Conservation (phyloP, 2,329 filamentous ascomycete genomes). For the Alternaria metachromatica region DNA sequence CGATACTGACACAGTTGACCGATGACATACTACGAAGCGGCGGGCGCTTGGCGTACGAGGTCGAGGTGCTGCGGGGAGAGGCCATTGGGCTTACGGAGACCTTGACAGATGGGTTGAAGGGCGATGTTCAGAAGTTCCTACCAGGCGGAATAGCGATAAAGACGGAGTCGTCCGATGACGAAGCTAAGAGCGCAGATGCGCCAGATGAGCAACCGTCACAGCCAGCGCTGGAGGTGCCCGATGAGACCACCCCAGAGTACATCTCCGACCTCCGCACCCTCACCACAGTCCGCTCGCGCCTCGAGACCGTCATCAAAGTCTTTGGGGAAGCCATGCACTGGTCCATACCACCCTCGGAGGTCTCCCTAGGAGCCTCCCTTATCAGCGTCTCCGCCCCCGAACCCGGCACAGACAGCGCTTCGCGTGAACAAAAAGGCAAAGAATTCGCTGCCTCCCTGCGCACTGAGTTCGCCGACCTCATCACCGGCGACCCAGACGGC, state of each 20-base stretch:
- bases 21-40: conserved; percentile 94
- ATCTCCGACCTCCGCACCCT: conserved; percentile 83
- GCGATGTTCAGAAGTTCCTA: conserved; percentile 76
- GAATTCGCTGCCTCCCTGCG: conserved; percentile 75
- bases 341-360: conserved; percentile 85
- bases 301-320: conserved; percentile 86
- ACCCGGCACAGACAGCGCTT: conserved; percentile 68
- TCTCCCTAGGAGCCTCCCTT: conserved; percentile 83
- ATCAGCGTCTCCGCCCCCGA: conserved; percentile 90
- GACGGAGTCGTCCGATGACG: conserved; percentile 7
- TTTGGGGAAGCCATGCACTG: conserved; percentile 98
- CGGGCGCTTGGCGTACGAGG: conserved; percentile 88
- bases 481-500: conserved; percentile 61
- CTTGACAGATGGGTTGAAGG: conserved; percentile 72
- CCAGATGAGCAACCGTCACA: background rate
- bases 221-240: background rate
- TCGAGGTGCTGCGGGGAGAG: conserved; percentile 90
- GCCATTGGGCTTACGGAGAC: conserved; percentile 80
- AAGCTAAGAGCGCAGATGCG: conserved; percentile 2
- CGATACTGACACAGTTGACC: conserved; percentile 83
- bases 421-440: conserved; percentile 85
- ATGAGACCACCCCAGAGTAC: conserved; percentile 53
- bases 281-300: conserved; percentile 78
- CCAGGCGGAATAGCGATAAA: conserved; percentile 53
- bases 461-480: conserved; percentile 72